Percentiles rank a stretch among this genome's conserved stretches.
Conservation (phyloP, 768 basidiomycete genomes). For the Panaeolus papilionaceus region DNA sequence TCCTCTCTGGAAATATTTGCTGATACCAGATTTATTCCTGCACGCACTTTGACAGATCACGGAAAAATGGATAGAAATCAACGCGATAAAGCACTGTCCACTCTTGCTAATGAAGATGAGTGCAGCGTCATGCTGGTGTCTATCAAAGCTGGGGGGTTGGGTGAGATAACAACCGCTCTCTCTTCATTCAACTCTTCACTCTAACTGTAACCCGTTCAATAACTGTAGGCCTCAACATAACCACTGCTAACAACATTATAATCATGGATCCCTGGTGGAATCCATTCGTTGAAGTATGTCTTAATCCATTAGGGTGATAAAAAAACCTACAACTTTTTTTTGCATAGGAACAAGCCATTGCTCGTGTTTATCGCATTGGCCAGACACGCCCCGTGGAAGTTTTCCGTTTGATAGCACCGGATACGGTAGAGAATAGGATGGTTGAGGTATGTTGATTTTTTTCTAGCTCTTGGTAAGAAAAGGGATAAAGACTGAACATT, state of each 20-base stretch:
- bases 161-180: neutral
- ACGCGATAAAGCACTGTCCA: conserved; percentile 18
- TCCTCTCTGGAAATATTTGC: neutral
- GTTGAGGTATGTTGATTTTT: conserved; percentile 28
- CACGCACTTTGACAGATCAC: conserved; percentile 17
- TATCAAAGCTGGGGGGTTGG: conserved; percentile 23
- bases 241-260: conserved; percentile 30
- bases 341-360: conserved; percentile 30
- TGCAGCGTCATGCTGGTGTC: conserved; percentile 27
- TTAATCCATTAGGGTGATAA: neutral
- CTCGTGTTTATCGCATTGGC: conserved; percentile 27
- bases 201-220: neutral
- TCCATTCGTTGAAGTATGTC: conserved; percentile 28
- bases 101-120: conserved; percentile 18
- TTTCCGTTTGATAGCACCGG: conserved; percentile 21
- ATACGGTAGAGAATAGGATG: conserved; percentile 32
- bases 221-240: conserved; percentile 29
- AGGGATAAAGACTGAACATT: neutral
- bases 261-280: conserved; percentile 35
- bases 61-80: conserved; percentile 19
- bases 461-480: neutral
- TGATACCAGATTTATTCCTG: neutral
- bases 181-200: neutral
- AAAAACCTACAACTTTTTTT: neutral
- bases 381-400: conserved; percentile 25